Percentiles rank a stretch among this genome's conserved stretches.
Conservation (phyloP, 176 grass and related monocot genomes). For the Carex parvula region DNA sequence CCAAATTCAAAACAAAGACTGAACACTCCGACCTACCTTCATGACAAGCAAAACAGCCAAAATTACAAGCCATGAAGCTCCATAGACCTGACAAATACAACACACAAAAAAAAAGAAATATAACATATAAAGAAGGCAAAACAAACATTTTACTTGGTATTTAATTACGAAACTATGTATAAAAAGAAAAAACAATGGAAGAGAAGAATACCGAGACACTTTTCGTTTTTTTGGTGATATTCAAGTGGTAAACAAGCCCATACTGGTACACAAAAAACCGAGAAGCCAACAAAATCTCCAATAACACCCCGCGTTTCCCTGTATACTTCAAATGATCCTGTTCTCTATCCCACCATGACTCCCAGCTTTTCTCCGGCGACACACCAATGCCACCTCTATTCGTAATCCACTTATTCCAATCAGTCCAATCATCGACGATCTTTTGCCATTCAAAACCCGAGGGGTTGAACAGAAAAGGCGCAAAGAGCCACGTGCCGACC, state of each 20-base stretch:
- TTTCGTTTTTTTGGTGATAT: conserved; percentile 59
- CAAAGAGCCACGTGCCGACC: conserved; percentile 94
- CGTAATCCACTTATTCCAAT: conserved; percentile 97
- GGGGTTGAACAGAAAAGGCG: conserved; percentile 97
- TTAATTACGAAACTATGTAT: background rate
- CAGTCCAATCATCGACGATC: conserved; percentile 93
- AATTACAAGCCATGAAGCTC: conserved; percentile 93
- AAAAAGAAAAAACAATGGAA: background rate
- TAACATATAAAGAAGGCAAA: conserved; percentile 7
- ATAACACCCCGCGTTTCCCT: conserved; percentile 66
- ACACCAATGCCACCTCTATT: conserved; percentile 91
- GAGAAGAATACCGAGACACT: conserved; percentile 65
- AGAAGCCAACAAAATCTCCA: conserved; percentile 68
- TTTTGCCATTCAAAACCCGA: conserved; percentile 99
- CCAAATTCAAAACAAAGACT: conserved; percentile 1
- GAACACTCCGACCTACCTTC: conserved; percentile 43
- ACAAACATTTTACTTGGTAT: background rate
- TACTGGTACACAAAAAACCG: conserved; percentile 97
- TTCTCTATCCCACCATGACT: conserved; percentile 96
- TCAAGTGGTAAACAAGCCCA: conserved; percentile 91
- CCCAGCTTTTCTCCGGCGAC: conserved; percentile 72
- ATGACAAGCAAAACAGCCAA: conserved; percentile 69
- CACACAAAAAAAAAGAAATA: conserved; percentile 10
- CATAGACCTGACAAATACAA: conserved; percentile 68
- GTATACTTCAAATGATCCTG: conserved; percentile 75